Conservation (phyloP, 495 filamentous ascomycete species). For the Chaetomium tenue region DNA sequence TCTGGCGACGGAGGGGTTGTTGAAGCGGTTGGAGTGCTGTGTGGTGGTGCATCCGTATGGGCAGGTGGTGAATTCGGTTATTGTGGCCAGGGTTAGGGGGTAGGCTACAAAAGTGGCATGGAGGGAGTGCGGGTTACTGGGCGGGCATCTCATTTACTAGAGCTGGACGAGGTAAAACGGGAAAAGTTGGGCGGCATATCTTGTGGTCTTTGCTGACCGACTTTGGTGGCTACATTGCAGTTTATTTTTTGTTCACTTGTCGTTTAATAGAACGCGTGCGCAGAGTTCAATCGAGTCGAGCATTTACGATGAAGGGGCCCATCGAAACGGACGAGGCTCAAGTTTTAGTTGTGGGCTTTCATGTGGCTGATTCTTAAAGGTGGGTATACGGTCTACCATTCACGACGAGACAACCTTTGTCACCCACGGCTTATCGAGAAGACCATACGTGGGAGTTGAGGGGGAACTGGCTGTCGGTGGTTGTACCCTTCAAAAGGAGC, state of each 20-base stretch:
- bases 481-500: no score
- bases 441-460: no score
- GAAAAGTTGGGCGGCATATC: not conserved
- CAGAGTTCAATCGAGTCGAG: not conserved
- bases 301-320: no score
- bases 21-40: slow-evolving; percentile 26
- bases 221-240: not conserved
- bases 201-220: not conserved
- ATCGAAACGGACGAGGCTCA: no score
- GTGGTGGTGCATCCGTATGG: slow-evolving; percentile 33
- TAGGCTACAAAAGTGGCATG: not conserved
- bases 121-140: no score
- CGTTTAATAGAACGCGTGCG: not conserved
- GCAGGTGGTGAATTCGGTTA: slow-evolving; percentile 36
- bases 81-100: slow-evolving; percentile 30
- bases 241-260: not conserved
- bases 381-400: no score
- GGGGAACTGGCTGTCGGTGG: no score
- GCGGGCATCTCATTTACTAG: slow-evolving; percentile 1
- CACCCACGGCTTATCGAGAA: no score
- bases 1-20: slow-evolving; percentile 24
- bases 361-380: no score
- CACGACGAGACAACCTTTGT: no score
- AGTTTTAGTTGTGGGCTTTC: no score
- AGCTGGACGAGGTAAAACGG: not conserved